Percentiles rank a stretch among this genome's conserved stretches.
Conservation (phyloP, 2,329 filamentous ascomycete genomes). For the Xylariaceae sp. region DNA sequence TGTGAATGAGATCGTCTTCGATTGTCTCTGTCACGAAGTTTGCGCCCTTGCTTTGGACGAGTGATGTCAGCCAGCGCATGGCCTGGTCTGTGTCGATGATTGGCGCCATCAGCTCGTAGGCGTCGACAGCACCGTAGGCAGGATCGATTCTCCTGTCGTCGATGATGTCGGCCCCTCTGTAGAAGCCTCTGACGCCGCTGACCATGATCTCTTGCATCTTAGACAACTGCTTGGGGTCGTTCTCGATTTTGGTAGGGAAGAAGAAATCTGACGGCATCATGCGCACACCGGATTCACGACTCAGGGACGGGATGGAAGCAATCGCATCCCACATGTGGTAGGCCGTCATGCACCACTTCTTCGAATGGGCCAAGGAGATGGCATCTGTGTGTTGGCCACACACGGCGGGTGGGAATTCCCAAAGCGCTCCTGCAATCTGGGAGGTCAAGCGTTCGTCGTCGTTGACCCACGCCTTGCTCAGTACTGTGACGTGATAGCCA, state of each 20-base stretch:
- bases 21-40: constrained; percentile 35
- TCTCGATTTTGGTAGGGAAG: constrained; percentile 33
- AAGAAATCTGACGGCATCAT: constrained; percentile 38
- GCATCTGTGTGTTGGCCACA: constrained; percentile 40
- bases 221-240: constrained; percentile 29
- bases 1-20: constrained; percentile 31
- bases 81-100: constrained; percentile 42
- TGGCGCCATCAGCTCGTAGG: constrained; percentile 40
- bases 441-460: constrained; percentile 38
- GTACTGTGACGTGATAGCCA: constrained; percentile 40
- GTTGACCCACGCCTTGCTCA: constrained; percentile 39
- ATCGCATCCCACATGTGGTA: constrained; percentile 39
- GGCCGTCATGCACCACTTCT: constrained; percentile 38
- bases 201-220: constrained; percentile 39
- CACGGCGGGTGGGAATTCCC: constrained; percentile 42
- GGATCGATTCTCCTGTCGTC: constrained; percentile 33
- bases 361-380: constrained; percentile 36
- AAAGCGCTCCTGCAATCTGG: constrained; percentile 42
- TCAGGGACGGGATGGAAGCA: constrained; percentile 31
- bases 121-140: constrained; percentile 36
- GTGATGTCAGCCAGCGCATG: constrained; percentile 38
- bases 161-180: constrained; percentile 32
- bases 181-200: constrained; percentile 36
- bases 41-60: constrained; percentile 39
- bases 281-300: constrained; percentile 33